Evolutionary conservation across 1,139 yeast species (phyloP).

Genomic region (Geotrichum aggregatum): DNA sequence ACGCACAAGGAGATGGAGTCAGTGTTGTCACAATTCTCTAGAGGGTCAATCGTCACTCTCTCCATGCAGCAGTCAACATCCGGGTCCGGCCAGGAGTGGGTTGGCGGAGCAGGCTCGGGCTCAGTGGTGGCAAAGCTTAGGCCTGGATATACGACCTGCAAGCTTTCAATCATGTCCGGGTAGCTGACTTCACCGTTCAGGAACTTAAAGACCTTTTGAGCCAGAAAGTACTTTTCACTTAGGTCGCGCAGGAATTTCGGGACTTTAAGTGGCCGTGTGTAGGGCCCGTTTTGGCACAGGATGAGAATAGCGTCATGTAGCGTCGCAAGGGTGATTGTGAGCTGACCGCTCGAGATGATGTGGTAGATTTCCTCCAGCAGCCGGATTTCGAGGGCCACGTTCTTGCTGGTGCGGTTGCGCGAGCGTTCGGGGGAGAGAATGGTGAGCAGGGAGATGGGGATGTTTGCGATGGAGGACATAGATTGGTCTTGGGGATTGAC

Average conservation of each 20-base stretch:
- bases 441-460: neutral
- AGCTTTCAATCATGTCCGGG: neutral
- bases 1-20: too few relatives aligned
- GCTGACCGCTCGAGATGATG: neutral
- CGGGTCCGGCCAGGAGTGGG: neutral
- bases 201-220: neutral
- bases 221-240: constrained; percentile 3
- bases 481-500: neutral
- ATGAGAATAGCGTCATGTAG: neutral
- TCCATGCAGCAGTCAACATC: too few relatives aligned
- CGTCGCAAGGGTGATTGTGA: neutral
- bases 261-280: neutral
- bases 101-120: neutral
- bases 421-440: neutral
- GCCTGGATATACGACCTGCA: neutral
- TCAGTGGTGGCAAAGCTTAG: neutral
- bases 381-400: neutral
- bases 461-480: neutral
- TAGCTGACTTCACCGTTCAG: neutral
- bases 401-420: neutral
- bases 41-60: too few relatives aligned
- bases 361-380: constrained; percentile 6
- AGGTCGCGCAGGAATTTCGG: constrained; percentile 2
- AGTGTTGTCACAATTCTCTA: too few relatives aligned
- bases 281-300: neutral